These are phyloP conservation scores for Kazachstania kunashirensis DNA, from an alignment of 805 yeast species.

Conservation along the genomic window DNA sequence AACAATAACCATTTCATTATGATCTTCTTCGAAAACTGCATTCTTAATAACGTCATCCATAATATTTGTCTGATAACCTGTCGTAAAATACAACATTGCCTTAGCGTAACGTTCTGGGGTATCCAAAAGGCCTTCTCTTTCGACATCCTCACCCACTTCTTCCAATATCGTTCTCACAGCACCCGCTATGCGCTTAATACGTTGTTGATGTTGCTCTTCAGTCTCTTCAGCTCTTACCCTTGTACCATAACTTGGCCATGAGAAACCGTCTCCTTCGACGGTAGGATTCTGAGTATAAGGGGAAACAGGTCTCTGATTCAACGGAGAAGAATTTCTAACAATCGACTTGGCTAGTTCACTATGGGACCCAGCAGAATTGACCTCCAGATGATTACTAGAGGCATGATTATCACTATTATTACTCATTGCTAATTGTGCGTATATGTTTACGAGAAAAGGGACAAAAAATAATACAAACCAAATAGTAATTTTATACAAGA, in stretches of 20 bases:
- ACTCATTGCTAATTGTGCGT: too few species aligned
- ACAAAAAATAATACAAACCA: too few species aligned
- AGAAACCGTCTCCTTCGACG: conserved; percentile 79
- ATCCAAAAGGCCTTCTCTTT: conserved; percentile 80
- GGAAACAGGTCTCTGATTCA: conserved; percentile 67
- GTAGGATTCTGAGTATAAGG: conserved; percentile 81
- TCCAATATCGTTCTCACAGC: conserved; percentile 67
- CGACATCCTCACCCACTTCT: conserved; percentile 86
- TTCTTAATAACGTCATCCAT: conserved; percentile 77
- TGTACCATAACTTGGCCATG: conserved; percentile 92
- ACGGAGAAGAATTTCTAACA: conserved; percentile 37
- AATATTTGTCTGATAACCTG: conserved; percentile 92
- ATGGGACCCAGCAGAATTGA: neutral
- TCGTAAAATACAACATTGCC: conserved; percentile 91
- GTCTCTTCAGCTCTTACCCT: conserved; percentile 62
- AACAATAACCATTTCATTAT: conserved; percentile 98
- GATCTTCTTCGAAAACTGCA: conserved; percentile 96
- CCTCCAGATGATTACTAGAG: neutral
- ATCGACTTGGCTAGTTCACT: conserved; percentile 2
- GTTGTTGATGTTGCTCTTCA: conserved; percentile 50
- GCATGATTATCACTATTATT: neutral
- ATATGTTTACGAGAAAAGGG: too few species aligned
- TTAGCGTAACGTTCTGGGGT: conserved; percentile 95
- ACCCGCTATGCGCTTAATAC: conserved; percentile 69
- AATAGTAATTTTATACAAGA: too few species aligned